Base-by-base conservation (phyloP, 441 rosid genomes). In the Populus hybrid region DNA sequence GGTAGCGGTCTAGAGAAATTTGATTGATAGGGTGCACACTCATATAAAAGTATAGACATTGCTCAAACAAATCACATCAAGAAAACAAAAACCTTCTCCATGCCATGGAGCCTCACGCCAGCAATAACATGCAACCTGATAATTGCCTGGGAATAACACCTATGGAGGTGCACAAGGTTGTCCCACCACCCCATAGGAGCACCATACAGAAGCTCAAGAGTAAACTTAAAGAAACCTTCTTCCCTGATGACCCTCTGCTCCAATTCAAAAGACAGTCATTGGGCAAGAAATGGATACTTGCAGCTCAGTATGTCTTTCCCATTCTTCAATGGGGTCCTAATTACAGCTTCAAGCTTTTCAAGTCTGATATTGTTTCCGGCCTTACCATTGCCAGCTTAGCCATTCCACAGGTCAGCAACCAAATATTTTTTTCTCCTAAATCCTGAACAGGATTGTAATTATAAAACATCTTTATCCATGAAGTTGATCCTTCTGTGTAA, bases 361-460 rank as follows among this genome's bases (percentile, higher is more conserved):
- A 88, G 85, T 94, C 98, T 10, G 98, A 94, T 81, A 69, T 94
- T 72, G 83, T 94, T 77, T 79, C 98, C 6, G 98, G 98, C 67
- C 97, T 93, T 77, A 94, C 98, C 79, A 94, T 94, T 85, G 97
- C 98, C 46, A 94, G 98, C 86, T 84, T 94, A 77, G 98, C 98
- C 83, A 94, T 94, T 84, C 98, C 97, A 65, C 98, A 93, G 96
- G 97, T 90, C 20, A 26, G 38, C 8, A 6, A 2, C 21, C 67
- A 72, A 5, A 8, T 40, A n/a, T 67, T 72, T 73, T 21, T 21
- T 69, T 23, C 24, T 64, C 40, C 40, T 16, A 14, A 53, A 53
- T 53, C 61, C 0, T 53, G 61, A 53, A 53, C 61, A 53, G 18
- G 8, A 53, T 53, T 6, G 32, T 30, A 30, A 30, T 3, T 30